A percentile compares a stretch with the other conserved stretches of the same genome.
Conservation (phyloP, 805 yeast species). For the Ogataea minuta region DNA sequence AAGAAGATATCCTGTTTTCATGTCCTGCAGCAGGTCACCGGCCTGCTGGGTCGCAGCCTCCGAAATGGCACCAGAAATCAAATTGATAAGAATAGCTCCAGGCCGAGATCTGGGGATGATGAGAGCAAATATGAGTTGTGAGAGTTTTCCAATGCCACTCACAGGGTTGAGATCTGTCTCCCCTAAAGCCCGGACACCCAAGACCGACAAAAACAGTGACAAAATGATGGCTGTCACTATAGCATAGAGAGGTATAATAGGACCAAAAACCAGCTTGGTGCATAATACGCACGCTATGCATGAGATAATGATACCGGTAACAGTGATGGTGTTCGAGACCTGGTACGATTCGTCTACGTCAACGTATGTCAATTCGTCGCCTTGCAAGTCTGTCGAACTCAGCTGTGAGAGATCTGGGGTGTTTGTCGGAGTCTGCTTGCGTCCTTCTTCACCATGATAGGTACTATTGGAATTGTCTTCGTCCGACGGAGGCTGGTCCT, state of each 20-base stretch:
- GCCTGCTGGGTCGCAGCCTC: conserved; percentile 99
- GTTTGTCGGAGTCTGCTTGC: background rate
- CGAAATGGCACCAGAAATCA: conserved; percentile 94
- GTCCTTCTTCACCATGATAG: conserved; percentile 21
- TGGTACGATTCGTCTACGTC: conserved; percentile 45
- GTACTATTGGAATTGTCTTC: conserved; percentile 25
- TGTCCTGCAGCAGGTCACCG: conserved; percentile 96
- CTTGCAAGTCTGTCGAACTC: background rate
- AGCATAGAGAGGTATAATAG: conserved; percentile 67
- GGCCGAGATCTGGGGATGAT: conserved; percentile 73
- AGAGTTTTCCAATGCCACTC: conserved; percentile 91
- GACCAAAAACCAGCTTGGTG: conserved; percentile 67
- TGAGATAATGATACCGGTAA: conserved; percentile 62
- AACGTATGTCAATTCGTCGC: conserved; percentile 1
- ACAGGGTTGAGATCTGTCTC: conserved; percentile 97
- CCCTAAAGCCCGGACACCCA: conserved; percentile 92
- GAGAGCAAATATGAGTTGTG: conserved; percentile 84
- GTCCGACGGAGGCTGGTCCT: conserved; percentile 19
- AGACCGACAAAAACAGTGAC: conserved; percentile 75
- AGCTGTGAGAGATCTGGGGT: background rate
- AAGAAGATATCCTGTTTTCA: conserved; percentile 87
- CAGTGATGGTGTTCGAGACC: conserved; percentile 48
- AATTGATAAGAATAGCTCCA: conserved; percentile 77
- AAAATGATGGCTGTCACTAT: conserved; percentile 64
- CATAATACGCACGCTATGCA: conserved; percentile 65